Evolutionary conservation across 257 asterid species (phyloP).

Genomic region (Plantago elongata): DNA sequence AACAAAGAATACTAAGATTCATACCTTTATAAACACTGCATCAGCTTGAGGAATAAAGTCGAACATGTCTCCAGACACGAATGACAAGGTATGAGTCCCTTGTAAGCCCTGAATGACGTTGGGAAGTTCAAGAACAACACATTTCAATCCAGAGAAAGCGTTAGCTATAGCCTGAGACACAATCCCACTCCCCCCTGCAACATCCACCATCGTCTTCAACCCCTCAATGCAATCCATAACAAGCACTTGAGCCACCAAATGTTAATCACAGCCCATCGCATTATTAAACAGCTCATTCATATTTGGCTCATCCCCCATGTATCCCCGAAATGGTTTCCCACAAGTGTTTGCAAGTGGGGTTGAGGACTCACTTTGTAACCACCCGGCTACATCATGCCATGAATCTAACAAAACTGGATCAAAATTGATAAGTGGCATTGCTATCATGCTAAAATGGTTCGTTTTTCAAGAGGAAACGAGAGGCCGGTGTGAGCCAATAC

Average conservation of each 20-base stretch:
- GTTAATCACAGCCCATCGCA: slow-evolving; percentile 32
- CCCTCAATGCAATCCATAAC: slow-evolving; percentile 27
- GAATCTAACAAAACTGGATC: slow-evolving; percentile 10
- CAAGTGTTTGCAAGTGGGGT: slow-evolving; percentile 20
- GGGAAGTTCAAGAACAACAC: slow-evolving; percentile 16
- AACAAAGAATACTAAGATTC: background rate
- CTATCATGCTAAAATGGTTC: background rate
- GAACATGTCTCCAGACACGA: slow-evolving; percentile 24
- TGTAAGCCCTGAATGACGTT: slow-evolving; percentile 16
- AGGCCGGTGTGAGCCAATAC: slow-evolving; percentile 21
- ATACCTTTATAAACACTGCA: slow-evolving; percentile 23
- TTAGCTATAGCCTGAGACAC: slow-evolving; percentile 16
- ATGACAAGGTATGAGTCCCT: background rate
- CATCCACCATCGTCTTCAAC: slow-evolving; percentile 25
- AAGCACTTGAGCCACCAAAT: slow-evolving; percentile 9
- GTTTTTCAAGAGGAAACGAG: slow-evolving; percentile 20
- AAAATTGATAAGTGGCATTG: slow-evolving; percentile 1
- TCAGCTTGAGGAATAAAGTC: slow-evolving; percentile 24
- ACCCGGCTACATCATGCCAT: slow-evolving; percentile 21
- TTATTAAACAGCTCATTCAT: slow-evolving; percentile 23
- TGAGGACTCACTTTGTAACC: slow-evolving; percentile 18
- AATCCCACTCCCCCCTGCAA: slow-evolving; percentile 30
- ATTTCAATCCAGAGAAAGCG: slow-evolving; percentile 15
- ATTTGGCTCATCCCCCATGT: slow-evolving; percentile 10
- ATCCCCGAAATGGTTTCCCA: slow-evolving; percentile 19